Base-by-base conservation (phyloP, 2,329 filamentous ascomycete species). In the Colletotrichum brevisporum region DNA sequence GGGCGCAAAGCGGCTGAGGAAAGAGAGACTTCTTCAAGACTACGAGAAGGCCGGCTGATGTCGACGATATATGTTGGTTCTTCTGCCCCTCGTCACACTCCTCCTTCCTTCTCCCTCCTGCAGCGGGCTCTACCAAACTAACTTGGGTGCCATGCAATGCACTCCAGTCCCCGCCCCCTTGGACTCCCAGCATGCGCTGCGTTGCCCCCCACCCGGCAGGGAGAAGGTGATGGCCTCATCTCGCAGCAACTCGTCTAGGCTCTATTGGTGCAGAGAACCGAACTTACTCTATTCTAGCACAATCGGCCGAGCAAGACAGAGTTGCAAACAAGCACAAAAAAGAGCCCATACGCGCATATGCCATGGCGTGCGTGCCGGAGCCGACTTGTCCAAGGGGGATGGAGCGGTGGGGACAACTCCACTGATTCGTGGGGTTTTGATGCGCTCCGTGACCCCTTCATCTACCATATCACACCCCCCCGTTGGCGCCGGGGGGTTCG, bases 341-440 rank as follows among this genome's bases (percentile, higher is more conserved):
- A 39, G 18, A 43, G 43, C 6, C 31, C 54, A 54, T 54, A 27
- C 66, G 43, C 21, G 54, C 21, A 48, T 65, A 53, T 27, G 18
- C 45, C 54, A 43, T 51, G 54, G 61, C 43, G 24, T 48, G 13
- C 21, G 24, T 60, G 50, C 61, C 54, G 61, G 41, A 69, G 31
- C 54, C 66, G 50, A 56, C 41, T 60, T 60, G 54, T 55, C 55
- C 50, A 21, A 21, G 21, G 31, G 55, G 61, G n/a, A 69, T 55
- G 45, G 43, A 51, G 55, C 55, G 54, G 66, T 59, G 61, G 66
- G 36, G 31, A 18, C 31, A 31, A 10, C 41, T 45, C 61, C 61
- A 55, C 61, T 65, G 61, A 64, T 68, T 64, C 66, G 55, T 69
- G 66, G 66, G 66, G 50, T 31, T 60, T 45, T 60, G 51, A 58